phyloP scores from a whole-genome alignment of 495 filamentous ascomycete species.

The Neurospora sp. region DNA sequence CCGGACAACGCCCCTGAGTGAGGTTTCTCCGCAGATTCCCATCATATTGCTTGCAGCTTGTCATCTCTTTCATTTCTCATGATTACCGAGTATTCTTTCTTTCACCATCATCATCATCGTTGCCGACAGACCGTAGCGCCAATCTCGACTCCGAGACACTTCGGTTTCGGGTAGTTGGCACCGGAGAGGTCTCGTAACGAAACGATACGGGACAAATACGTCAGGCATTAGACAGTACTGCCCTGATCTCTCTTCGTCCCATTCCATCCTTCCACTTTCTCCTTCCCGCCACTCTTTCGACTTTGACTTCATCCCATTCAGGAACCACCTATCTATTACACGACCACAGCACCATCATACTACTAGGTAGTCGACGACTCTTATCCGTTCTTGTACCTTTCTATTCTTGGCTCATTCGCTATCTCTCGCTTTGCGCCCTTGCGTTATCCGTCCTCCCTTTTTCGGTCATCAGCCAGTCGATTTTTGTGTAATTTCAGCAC shows the following conservation, averaged over 20 bases:
- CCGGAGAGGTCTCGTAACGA: neutral
- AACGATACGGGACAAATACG: neutral
- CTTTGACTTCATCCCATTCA: neutral
- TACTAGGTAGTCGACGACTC: neutral
- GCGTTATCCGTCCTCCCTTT: neutral
- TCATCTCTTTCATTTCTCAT: neutral
- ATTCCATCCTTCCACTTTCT: neutral
- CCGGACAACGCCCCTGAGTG: neutral
- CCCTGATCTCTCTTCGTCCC: neutral
- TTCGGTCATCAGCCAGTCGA: neutral
- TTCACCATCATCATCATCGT: neutral
- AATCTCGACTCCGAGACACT: neutral
- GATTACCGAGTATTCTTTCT: neutral
- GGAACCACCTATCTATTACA: neutral
- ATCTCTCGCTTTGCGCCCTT: neutral
- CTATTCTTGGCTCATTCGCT: neutral
- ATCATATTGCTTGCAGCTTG: neutral
- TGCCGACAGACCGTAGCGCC: neutral
- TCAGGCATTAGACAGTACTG: neutral
- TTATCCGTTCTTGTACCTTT: neutral
- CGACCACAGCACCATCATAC: neutral
- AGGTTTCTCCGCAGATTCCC: neutral
- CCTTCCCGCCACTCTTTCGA: neutral
- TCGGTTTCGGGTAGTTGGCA: neutral
- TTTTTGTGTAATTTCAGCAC: neutral